These are phyloP conservation scores for Globisporangium paroecandrum DNA, from an alignment of 352 stramenopile species.

Conservation along the genomic window DNA sequence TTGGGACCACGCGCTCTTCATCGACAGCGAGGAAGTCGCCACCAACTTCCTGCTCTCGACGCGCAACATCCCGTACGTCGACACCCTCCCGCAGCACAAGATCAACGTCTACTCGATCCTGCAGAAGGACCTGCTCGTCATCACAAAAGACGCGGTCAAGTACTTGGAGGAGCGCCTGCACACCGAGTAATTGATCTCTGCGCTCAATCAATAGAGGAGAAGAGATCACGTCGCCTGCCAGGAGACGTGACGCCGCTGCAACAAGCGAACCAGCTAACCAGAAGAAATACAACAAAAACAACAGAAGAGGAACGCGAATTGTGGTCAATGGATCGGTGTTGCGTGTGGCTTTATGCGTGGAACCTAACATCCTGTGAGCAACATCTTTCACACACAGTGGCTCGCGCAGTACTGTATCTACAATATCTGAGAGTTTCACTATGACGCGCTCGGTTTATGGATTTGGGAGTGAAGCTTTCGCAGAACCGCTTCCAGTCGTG, in stretches of 20 bases:
- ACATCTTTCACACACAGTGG: no score
- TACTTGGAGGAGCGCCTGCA: slow-evolving; percentile 86
- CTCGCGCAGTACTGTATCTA: no score
- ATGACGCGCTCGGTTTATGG: neutral
- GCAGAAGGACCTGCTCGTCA: slow-evolving; percentile 84
- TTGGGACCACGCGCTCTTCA: slow-evolving; percentile 86
- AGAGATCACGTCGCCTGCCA: neutral
- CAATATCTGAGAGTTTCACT: neutral
- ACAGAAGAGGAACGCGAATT: no score
- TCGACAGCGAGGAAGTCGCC: slow-evolving; percentile 68
- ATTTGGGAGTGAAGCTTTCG: slow-evolving; percentile 14
- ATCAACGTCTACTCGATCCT: slow-evolving; percentile 90
- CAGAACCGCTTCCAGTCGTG: slow-evolving; percentile 13
- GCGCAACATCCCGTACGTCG: slow-evolving; percentile 83
- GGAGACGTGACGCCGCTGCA: no score
- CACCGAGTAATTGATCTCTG: slow-evolving; percentile 48
- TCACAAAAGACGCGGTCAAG: slow-evolving; percentile 84
- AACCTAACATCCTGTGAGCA: no score
- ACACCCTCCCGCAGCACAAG: slow-evolving; percentile 82
- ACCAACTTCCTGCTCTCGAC: slow-evolving; percentile 80
- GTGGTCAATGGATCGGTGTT: no score
- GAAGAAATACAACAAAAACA: no score
- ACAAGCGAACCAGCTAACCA: no score
- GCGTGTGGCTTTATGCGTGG: no score
- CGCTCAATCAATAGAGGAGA: slow-evolving; percentile 7